A percentile compares a stretch with the other conserved stretches of the same genome.
These are phyloP conservation scores for Vitis labrusca DNA, from an alignment of 164 flowering plant species.

Conservation along the genomic window DNA sequence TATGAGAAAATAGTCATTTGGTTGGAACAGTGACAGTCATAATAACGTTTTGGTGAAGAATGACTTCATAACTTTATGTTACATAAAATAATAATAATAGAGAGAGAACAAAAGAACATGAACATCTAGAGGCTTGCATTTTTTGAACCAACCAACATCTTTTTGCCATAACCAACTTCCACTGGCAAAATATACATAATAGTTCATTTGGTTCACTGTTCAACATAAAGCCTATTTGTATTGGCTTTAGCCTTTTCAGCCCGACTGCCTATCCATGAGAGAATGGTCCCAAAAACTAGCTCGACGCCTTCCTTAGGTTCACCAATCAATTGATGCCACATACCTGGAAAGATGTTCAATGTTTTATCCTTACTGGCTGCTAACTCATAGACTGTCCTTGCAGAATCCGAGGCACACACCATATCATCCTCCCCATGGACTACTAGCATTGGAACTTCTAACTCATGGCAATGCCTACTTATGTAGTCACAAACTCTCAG, in stretches of 20 bases:
- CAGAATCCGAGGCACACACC: slow-evolving; percentile 30
- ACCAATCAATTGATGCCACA: slow-evolving; percentile 51
- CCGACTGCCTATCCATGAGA: slow-evolving; percentile 34
- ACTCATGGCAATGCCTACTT: slow-evolving; percentile 25
- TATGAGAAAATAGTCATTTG: no score
- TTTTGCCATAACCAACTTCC: no score
- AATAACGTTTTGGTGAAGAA: no score
- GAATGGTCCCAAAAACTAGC: slow-evolving; percentile 27
- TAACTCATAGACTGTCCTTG: slow-evolving; percentile 24
- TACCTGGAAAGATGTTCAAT: slow-evolving; percentile 34
- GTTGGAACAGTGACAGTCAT: no score
- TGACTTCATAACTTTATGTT: no score
- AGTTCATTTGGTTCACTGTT: no score
- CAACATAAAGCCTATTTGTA: no score
- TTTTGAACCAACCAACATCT: no score
- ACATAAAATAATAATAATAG: no score
- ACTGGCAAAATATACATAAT: no score
- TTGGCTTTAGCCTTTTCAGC: slow-evolving; percentile 14
- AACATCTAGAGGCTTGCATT: no score
- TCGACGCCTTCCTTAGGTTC: slow-evolving; percentile 36
- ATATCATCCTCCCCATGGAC: slow-evolving; percentile 44
- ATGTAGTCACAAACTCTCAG: slow-evolving; percentile 30
- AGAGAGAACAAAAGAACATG: no score
- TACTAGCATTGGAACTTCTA: slow-evolving; percentile 38
- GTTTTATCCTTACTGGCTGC: slow-evolving; percentile 37